Evolutionary conservation across 306 rosid species (phyloP).

Genomic region (Luffa acutangula): DNA sequence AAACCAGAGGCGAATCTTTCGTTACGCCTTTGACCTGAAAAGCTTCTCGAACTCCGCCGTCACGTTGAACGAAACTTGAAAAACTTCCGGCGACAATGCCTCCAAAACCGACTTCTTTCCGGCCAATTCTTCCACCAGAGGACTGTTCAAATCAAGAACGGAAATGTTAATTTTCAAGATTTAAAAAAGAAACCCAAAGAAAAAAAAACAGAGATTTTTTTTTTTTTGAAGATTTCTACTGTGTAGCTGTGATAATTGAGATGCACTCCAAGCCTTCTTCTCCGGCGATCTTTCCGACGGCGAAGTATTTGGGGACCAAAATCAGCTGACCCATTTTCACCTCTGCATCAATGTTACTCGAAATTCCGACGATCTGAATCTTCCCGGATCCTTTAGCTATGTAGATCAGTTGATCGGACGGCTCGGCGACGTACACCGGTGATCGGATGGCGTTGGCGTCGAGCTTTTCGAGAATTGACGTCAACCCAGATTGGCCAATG

Average conservation of each 20-base stretch:
- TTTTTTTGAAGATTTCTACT: slow-evolving; percentile 20
- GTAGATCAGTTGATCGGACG: slow-evolving; percentile 31
- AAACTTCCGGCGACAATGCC: slow-evolving; percentile 29
- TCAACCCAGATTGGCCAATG: slow-evolving; percentile 35
- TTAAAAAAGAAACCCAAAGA: background rate
- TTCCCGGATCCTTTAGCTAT: slow-evolving; percentile 36
- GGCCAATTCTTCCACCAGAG: slow-evolving; percentile 34
- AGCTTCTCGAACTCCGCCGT: slow-evolving; percentile 29
- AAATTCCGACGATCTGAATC: slow-evolving; percentile 36
- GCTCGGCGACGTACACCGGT: slow-evolving; percentile 22
- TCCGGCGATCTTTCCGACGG: slow-evolving; percentile 37
- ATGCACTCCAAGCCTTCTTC: slow-evolving; percentile 34
- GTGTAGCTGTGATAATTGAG: slow-evolving; percentile 24
- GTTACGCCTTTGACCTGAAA: slow-evolving; percentile 12
- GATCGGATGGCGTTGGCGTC: slow-evolving; percentile 26
- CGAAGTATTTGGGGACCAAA: slow-evolving; percentile 45
- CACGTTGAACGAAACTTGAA: slow-evolving; percentile 31
- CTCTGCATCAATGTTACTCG: slow-evolving; percentile 24
- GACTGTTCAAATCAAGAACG: slow-evolving; percentile 20
- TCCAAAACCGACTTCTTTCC: slow-evolving; percentile 29
- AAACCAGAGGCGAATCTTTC: no score
- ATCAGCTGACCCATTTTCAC: slow-evolving; percentile 41
- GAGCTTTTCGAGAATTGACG: slow-evolving; percentile 28
- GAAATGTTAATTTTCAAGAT: background rate
- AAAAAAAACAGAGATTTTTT: no score